Conservation (phyloP, 2,329 filamentous ascomycete genomes). For the Trichoderma sp. region DNA sequence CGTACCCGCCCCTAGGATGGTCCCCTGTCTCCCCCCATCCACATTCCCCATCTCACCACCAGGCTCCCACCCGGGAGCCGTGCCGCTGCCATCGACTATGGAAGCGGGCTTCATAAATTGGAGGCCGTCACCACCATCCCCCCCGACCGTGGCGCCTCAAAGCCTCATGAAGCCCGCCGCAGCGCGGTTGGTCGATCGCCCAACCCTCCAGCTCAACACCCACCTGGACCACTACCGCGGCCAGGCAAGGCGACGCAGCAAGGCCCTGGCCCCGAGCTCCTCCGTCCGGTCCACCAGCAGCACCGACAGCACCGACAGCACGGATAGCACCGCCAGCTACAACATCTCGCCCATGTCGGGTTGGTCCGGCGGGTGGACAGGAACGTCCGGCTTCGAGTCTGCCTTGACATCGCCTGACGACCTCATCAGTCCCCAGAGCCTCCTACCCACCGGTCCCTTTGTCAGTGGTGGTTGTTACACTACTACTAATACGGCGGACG, state of each 20-base stretch:
- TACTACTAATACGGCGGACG: constrained; percentile 2
- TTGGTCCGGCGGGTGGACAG: constrained; percentile 46
- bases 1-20: constrained; percentile 21
- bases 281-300: constrained; percentile 52
- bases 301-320: constrained; percentile 45
- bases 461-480: not conserved
- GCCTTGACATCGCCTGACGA: constrained; percentile 51
- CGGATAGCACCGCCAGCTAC: constrained; percentile 44
- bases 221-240: constrained; percentile 40
- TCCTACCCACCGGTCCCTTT: constrained; percentile 35
- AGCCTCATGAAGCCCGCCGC: constrained; percentile 33
- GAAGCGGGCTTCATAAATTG: constrained; percentile 38
- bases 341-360: constrained; percentile 53
- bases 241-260: constrained; percentile 43
- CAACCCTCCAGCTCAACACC: constrained; percentile 46
- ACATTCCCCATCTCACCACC: constrained; percentile 31
- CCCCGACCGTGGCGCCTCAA: constrained; percentile 35
- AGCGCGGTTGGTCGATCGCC: constrained; percentile 35
- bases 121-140: constrained; percentile 32
- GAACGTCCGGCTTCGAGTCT: constrained; percentile 47
- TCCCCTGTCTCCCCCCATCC: constrained; percentile 33
- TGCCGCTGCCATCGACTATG: constrained; percentile 33
- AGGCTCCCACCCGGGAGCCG: constrained; percentile 20
- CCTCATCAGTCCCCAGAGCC: constrained; percentile 41
- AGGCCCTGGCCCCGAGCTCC: constrained; percentile 50